Evolutionary conservation across 352 stramenopile species (phyloP).

Genomic region (Blastocystis hominis): DNA sequence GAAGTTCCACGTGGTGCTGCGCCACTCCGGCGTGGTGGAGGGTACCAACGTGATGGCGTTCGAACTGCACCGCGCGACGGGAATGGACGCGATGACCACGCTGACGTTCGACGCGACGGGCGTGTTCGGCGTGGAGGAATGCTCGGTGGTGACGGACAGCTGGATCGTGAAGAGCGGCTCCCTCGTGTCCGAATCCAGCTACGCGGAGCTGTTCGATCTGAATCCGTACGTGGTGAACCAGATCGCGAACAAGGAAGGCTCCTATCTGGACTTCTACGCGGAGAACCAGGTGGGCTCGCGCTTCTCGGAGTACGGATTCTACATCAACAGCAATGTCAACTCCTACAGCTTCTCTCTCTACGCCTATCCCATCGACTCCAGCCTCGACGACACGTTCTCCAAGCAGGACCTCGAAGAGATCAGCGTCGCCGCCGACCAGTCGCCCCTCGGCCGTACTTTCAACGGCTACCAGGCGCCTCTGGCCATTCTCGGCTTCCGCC

Average conservation of each 20-base stretch:
- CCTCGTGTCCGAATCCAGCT: no score
- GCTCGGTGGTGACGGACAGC: background rate
- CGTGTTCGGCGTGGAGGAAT: conserved; percentile 17
- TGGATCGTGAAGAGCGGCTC: background rate
- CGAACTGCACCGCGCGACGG: background rate
- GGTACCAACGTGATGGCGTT: background rate
- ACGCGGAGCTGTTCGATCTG: conserved; percentile 15
- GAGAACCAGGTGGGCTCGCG: background rate
- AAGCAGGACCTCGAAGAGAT: background rate
- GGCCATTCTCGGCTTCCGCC: background rate
- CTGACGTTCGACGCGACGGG: conserved; percentile 22
- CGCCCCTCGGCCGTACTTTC: background rate
- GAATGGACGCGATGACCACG: background rate
- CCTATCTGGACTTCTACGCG: background rate
- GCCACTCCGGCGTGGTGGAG: background rate
- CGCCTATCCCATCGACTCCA: background rate
- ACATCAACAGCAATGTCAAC: background rate
- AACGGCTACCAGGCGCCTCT: background rate
- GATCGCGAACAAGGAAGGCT: background rate
- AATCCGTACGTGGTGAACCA: background rate
- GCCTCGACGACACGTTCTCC: no score
- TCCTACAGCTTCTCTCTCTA: background rate
- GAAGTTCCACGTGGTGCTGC: background rate
- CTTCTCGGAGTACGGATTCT: background rate
- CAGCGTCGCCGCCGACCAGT: no score